Evolutionary conservation across 371 early-diverging fungal genomes (phyloP), one percentile per base, ranked within the genome.

Genomic region (Actinomortierella ambigua): DNA sequence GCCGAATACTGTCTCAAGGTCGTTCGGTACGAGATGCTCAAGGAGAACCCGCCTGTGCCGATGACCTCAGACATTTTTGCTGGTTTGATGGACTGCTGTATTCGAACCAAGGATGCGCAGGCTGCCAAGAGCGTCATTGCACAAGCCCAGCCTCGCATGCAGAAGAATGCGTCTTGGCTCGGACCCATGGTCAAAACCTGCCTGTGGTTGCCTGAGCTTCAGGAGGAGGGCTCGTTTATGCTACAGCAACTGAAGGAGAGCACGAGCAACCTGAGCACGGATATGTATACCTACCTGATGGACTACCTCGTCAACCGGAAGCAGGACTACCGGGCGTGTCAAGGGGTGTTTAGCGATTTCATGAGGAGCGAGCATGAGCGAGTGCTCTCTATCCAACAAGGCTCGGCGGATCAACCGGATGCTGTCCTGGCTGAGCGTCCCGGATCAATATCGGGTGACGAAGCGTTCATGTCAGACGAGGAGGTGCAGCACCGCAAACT

Each of bases 201-300:
- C 60, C 61, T 73, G 13, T 56, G 59, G 67, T n/a, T 67, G 0
- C 59, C 59, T 6, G 73, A 60, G 1, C 48, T 66, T 59, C 67
- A 73, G 51, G 53, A 59, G 18, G 73, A 73, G 24, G 73, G 73
- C 1, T 41, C 4, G 28, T 56, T 59, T 28, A 50, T 73, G 43
- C 22, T 73, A 60, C 63, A 73, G 46, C 63, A 66, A 54, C 63
- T 73, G 73, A 63, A 39, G 42, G 51, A 52, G 23, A 66, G 66
- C 63, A 39, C 27, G 20, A 55, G 57, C 50, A 48, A 47, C 9
- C 22, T 20, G 2, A 53, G 50, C 2, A 61, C 50, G 0, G 28
- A 55, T 22, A 66, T 73, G 43, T 26, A 56, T 40, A 67, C 66
- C 51, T 73, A 66, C 52, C 46, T 73, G 73, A 73, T 73, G 73